Conservation (phyloP, 2,329 filamentous ascomycete species). For the Tolypocladium tropicale region DNA sequence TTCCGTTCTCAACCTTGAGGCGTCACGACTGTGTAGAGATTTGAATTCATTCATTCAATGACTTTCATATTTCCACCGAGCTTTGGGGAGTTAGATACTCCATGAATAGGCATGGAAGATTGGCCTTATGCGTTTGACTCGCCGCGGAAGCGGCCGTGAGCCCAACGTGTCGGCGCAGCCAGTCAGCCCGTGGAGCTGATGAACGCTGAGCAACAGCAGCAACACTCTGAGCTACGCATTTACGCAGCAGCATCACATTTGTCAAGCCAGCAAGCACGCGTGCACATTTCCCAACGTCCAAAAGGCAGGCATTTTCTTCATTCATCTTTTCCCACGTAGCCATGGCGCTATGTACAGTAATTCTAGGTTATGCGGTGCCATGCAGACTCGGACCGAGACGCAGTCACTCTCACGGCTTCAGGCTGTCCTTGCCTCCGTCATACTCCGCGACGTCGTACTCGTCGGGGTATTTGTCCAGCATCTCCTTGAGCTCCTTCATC, state of each 20-base stretch:
- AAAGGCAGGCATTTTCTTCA: neutral
- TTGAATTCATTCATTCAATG: too few species aligned
- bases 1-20: too few species aligned
- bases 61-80: neutral
- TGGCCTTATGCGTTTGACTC: neutral
- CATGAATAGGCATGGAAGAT: too few species aligned
- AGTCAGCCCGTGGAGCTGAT: too few species aligned
- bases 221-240: too few species aligned
- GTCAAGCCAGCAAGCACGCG: too few species aligned
- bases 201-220: too few species aligned
- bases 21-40: too few species aligned
- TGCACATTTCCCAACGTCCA: neutral
- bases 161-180: neutral
- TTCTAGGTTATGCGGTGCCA: neutral
- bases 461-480: constrained; percentile 76
- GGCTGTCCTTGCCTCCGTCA: constrained; percentile 60
- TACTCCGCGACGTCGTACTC: constrained; percentile 80
- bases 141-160: neutral
- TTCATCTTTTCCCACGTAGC: neutral
- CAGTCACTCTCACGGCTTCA: constrained; percentile 29
- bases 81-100: too few species aligned
- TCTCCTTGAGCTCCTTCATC: constrained; percentile 58
- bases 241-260: too few species aligned
- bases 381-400: neutral
- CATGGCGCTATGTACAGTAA: neutral